Percentiles rank a stretch among this genome's conserved stretches.
phyloP scores from a whole-genome alignment of 495 filamentous ascomycete genomes.

The Lepraria neglecta region DNA sequence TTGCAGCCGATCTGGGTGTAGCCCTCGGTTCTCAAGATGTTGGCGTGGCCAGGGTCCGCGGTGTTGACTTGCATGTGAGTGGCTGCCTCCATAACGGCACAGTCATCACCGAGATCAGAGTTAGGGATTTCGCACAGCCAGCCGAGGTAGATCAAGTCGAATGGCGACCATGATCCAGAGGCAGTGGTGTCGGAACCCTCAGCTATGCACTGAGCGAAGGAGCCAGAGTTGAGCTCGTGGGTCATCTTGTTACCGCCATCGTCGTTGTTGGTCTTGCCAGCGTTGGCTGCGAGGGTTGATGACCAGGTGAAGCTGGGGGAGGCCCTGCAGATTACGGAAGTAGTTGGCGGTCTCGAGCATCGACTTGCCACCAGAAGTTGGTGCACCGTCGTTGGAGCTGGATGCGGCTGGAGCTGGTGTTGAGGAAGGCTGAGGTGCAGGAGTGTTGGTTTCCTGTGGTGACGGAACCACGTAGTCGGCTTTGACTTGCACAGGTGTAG shows the following conservation, averaged over 20 bases:
- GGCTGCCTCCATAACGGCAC: neutral
- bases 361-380: conserved; percentile 16
- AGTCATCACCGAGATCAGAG: neutral
- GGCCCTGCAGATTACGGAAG: conserved; percentile 6
- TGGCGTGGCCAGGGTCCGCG: conserved; percentile 12
- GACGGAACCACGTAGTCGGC: neutral
- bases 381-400: conserved; percentile 1
- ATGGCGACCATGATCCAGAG: conserved; percentile 1
- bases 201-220: conserved; percentile 23
- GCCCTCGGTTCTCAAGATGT: conserved; percentile 14
- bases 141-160: conserved; percentile 18
- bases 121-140: conserved; percentile 23
- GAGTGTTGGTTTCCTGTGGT: neutral
- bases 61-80: conserved; percentile 12
- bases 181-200: neutral
- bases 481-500: neutral
- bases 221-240: conserved; percentile 19
- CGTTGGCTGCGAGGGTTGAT: conserved; percentile 2
- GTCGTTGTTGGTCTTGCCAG: conserved; percentile 11
- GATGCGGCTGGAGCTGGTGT: neutral
- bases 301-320: conserved; percentile 13
- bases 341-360: conserved; percentile 14
- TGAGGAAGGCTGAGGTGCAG: neutral
- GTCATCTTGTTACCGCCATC: conserved; percentile 7
- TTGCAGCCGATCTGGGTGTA: conserved; percentile 19